Evolutionary conservation across 2,329 filamentous ascomycete genomes (phyloP), one percentile per base, ranked within the genome.

Genomic region (Ophiostoma perfectum): DNA sequence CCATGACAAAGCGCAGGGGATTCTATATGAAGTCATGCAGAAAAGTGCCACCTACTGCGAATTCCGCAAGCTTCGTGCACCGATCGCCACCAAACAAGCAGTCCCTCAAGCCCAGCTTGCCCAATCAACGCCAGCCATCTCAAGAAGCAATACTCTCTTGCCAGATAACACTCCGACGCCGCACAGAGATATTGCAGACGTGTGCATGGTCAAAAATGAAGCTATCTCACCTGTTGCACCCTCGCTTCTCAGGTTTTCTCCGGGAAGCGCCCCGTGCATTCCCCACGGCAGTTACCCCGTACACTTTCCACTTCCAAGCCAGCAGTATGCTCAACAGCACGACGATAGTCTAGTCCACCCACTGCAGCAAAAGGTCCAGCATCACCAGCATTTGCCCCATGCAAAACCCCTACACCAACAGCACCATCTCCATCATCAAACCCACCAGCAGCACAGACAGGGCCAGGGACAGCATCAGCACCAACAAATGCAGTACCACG

Each of bases 21-120:
- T 93, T 0, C 78, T 92, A 44, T 80, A 80, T 9, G 88, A 91
- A 70, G 80, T 92, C 49, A 80, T 84, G 72, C 82, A 84, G 49
- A 86, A 88, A 72, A 86, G 85, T 18, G 81, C 83, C 14, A 78
- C 84, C 3, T 90, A 89, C 73, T 81, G 84, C 73, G 79, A 78
- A 38, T 82, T 88, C 78, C 82, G 88, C 52, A 85, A 84, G 70
- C 81, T 85, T 75, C 79, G 84, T 16, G 83, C 83, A 0, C 84
- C 86, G 0, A 81, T 77, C 4, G 77, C 76, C 58, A 81, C 82
- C 70, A 75, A 78, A 8, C 77, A 75, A 12, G 80, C 80, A 0
- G 74, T 77, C 4, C 69, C 77, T 0, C 74, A 75, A 66, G 73
- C 76, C 65, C 65, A 65, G 41, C 75, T 78, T 52, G 78, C 78